Evolutionary conservation across 352 stramenopile genomes (phyloP).

Genomic region (Pythium utonaiense): DNA sequence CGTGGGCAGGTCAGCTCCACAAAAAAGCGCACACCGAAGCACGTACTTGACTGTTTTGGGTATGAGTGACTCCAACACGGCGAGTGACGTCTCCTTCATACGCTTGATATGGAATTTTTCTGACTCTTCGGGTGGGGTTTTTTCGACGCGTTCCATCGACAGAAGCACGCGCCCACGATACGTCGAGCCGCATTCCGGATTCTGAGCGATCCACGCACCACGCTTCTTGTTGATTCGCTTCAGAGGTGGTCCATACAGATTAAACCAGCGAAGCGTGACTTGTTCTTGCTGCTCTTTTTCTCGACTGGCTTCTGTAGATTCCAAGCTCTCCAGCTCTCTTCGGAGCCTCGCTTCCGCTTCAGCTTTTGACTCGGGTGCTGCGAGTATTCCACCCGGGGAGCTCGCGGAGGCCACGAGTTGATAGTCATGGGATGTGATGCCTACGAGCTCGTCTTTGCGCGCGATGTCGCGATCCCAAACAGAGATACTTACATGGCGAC

Average conservation of each 20-base stretch:
- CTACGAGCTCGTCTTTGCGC: constrained; percentile 70
- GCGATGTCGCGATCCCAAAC: constrained; percentile 80
- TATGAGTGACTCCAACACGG: constrained; percentile 9
- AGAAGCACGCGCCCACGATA: constrained; percentile 83
- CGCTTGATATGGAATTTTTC: constrained; percentile 61
- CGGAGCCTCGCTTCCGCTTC: constrained; percentile 1
- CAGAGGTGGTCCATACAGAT: constrained; percentile 83
- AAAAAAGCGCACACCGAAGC: constrained; percentile 57
- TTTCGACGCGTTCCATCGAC: constrained; percentile 61
- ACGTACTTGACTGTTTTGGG: constrained; percentile 66
- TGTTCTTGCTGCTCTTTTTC: constrained; percentile 7
- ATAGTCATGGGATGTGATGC: constrained; percentile 68
- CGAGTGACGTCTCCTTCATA: constrained; percentile 32
- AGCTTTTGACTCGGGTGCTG: neutral
- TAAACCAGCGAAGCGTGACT: constrained; percentile 65
- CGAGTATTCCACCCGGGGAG: constrained; percentile 27
- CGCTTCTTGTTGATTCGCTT: constrained; percentile 52
- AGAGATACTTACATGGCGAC: constrained; percentile 61
- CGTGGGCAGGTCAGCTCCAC: constrained; percentile 47
- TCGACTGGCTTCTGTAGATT: neutral
- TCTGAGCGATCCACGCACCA: constrained; percentile 43
- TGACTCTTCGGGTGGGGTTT: constrained; percentile 29
- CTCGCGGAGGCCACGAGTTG: constrained; percentile 39
- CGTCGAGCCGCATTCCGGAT: constrained; percentile 65
- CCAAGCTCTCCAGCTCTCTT: constrained; percentile 1